Percentiles rank a stretch among this genome's conserved stretches.
Evolutionary conservation across 805 yeast species (phyloP).

Genomic region (Nakazawaea wyomingensis): DNA sequence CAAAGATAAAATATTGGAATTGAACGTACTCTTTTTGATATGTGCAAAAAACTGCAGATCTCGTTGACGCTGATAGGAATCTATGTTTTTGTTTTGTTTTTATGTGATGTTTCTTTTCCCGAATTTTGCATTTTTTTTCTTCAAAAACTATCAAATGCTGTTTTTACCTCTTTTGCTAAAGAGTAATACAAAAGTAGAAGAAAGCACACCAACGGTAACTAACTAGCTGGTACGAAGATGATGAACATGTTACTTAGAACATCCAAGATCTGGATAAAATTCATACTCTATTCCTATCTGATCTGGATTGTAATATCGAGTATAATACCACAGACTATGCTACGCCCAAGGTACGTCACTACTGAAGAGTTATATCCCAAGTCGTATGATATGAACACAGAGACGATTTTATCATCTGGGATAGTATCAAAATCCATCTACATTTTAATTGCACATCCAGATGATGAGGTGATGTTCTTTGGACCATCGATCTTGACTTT

Average conservation of each 20-base stretch:
- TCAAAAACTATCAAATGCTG: no score
- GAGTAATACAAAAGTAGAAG: no score
- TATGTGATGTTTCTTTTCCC: no score
- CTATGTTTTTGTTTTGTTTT: no score
- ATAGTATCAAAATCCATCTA: conserved; percentile 26
- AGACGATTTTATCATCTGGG: not conserved
- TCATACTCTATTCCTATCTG: conserved; percentile 21
- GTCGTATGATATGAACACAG: conserved; percentile 7
- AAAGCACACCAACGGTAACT: no score
- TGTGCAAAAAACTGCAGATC: no score
- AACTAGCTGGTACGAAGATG: no score
- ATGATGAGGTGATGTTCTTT: conserved; percentile 97
- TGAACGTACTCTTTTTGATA: no score
- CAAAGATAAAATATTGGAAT: no score
- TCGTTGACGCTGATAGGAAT: no score
- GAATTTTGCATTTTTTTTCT: no score
- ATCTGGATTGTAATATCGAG: conserved; percentile 37
- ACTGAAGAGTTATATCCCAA: conserved; percentile 2
- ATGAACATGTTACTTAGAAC: not conserved
- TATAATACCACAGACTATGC: conserved; percentile 31
- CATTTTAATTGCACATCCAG: conserved; percentile 89
- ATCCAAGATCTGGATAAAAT: not conserved
- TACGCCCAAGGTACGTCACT: conserved; percentile 4
- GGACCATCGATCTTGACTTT: conserved; percentile 66
- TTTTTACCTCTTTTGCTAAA: not conserved